phyloP scores from a whole-genome alignment of 2,329 filamentous ascomycete genomes.

The Aspergillus pseudoglaucus region DNA sequence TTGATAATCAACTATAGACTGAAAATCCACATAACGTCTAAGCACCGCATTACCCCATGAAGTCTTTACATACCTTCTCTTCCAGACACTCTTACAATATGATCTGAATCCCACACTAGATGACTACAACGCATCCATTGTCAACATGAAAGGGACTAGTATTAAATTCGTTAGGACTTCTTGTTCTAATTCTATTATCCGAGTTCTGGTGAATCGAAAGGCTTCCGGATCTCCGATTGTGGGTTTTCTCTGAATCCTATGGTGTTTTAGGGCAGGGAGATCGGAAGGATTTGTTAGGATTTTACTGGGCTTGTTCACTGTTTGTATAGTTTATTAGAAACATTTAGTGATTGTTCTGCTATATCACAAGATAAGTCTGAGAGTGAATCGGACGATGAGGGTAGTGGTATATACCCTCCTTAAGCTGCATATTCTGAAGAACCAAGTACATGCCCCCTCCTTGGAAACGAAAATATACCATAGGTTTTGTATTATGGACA shows the following conservation, averaged over 20 bases:
- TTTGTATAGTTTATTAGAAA: not conserved
- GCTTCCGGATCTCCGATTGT: not conserved
- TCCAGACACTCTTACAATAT: not conserved
- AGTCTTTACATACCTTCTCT: not conserved
- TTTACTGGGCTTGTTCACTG: not conserved
- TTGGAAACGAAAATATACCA: too few species aligned
- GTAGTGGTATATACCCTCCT: too few species aligned
- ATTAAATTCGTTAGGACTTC: not conserved
- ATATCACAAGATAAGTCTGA: too few species aligned
- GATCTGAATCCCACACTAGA: not conserved
- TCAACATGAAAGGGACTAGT: not conserved
- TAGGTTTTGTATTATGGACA: too few species aligned
- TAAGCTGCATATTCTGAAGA: too few species aligned
- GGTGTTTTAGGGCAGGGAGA: not conserved
- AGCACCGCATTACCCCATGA: not conserved
- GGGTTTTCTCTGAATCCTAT: not conserved
- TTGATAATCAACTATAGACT: not conserved
- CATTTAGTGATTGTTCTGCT: not conserved
- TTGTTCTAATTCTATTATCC: not conserved
- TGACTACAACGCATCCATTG: not conserved
- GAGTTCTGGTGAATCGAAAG: not conserved
- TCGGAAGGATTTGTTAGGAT: not conserved
- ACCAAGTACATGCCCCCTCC: too few species aligned
- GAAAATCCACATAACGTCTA: not conserved
- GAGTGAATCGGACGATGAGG: too few species aligned